Evolutionary conservation across 2,329 filamentous ascomycete genomes (phyloP).

Genomic region (Coniochaeta prunicola): DNA sequence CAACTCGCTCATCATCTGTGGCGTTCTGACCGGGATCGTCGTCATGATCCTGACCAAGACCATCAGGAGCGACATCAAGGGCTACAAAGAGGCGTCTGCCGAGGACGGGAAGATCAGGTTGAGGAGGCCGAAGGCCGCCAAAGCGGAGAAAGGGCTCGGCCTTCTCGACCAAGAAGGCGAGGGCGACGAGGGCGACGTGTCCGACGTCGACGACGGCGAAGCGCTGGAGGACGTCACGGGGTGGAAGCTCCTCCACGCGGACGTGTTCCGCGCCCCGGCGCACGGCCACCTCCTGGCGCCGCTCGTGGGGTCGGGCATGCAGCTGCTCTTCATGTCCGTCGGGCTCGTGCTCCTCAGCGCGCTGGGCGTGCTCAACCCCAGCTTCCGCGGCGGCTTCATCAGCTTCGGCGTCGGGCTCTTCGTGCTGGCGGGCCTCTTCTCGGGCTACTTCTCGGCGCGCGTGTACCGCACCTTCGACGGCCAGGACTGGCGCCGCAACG

Average conservation of each 20-base stretch:
- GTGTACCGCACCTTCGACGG: slow-evolving; percentile 81
- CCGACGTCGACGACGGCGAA: slow-evolving; percentile 61
- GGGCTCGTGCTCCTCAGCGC: slow-evolving; percentile 68
- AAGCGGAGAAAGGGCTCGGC: slow-evolving; percentile 45
- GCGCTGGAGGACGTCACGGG: slow-evolving; percentile 72
- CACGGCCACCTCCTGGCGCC: slow-evolving; percentile 70
- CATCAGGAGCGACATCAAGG: slow-evolving; percentile 70
- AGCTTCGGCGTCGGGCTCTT: slow-evolving; percentile 79
- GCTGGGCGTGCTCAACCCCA: slow-evolving; percentile 73
- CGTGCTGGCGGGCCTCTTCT: slow-evolving; percentile 75
- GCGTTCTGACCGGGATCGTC: slow-evolving; percentile 69
- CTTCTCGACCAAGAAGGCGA: slow-evolving; percentile 52
- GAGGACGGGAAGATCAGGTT: slow-evolving; percentile 59
- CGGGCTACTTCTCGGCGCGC: slow-evolving; percentile 78
- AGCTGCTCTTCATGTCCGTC: slow-evolving; percentile 74
- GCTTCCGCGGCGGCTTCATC: slow-evolving; percentile 83
- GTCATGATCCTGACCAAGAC: slow-evolving; percentile 76
- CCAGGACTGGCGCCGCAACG: slow-evolving; percentile 66
- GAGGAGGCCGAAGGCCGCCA: slow-evolving; percentile 38
- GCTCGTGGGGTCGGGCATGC: slow-evolving; percentile 77
- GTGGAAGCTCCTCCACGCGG: slow-evolving; percentile 84
- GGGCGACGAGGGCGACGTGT: slow-evolving; percentile 46
- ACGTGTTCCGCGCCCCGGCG: slow-evolving; percentile 71
- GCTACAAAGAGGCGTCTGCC: slow-evolving; percentile 55
- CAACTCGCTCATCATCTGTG: slow-evolving; percentile 79